Evolutionary conservation across 148 eudicot species (phyloP), one percentile per base, ranked within the genome.

Genomic region (Salicornia ramosissima): DNA sequence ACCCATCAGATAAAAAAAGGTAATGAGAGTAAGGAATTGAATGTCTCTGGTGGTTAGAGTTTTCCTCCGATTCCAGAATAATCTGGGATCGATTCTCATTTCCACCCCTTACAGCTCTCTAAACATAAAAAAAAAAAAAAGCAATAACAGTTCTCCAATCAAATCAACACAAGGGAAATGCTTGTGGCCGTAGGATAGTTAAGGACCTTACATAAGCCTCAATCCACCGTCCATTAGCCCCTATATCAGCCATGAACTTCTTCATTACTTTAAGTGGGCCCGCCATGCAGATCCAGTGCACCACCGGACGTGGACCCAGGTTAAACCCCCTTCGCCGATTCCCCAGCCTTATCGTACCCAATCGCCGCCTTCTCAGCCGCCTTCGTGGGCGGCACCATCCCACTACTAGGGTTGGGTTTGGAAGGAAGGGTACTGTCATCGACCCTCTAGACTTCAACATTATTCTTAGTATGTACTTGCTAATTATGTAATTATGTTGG

Each of bases 151-250:
- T 4, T 14, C 2, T 13, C 13, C 16, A 3, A 14, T 16, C 2
- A 40, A 53, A 63, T 81, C 51, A 90, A 77, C 89, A 88, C 47
- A 88, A 71, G 12, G 97, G 97, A 72, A 91, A 88, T 22, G 84
- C 61, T 54, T 86, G 91, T 24, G 97, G 90, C 65, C 97, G 81
- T 66, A 91, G 71, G 22, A 91, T 69, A 13, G 91, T 80, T 75
- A 88, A 80, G 6, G 94, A 78, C 78, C 86, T 77, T 69, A 83
- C 80, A 73, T 73, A 91, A 58, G 83, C 89, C 55, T 88, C 88
- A n/a, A 83, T 58, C 53, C 85, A 49, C 14, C 76, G 58, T 53
- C 85, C 84, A 79, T 83, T 67, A 16, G 72, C 67, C 13, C 80
- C 70, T 67, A 87, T 70, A 30, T 80, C 71, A 64, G 70, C 50